These are phyloP conservation scores for Rachicladosporium sp. DNA, from an alignment of 2,329 filamentous ascomycete species.

Conservation along the genomic window DNA sequence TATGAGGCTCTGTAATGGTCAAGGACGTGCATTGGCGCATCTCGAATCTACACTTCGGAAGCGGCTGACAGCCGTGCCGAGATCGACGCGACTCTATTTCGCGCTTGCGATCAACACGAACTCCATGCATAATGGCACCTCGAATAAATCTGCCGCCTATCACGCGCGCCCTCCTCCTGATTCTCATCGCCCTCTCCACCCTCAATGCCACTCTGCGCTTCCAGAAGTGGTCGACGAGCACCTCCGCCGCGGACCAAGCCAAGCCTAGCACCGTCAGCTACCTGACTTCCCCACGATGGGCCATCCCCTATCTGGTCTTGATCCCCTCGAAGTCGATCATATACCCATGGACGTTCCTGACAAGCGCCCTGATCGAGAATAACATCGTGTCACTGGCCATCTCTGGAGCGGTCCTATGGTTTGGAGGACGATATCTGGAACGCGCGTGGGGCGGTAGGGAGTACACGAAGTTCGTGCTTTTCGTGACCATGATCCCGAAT, in stretches of 20 bases:
- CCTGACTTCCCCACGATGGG: slow-evolving; percentile 19
- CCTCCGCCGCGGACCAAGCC: slow-evolving; percentile 14
- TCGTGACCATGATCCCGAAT: slow-evolving; percentile 72
- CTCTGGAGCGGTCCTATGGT: slow-evolving; percentile 67
- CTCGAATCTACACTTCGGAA: too few relatives aligned
- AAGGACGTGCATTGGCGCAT: too few relatives aligned
- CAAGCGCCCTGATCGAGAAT: slow-evolving; percentile 79
- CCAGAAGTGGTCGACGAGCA: slow-evolving; percentile 44
- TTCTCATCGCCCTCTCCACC: slow-evolving; percentile 63
- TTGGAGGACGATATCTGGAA: slow-evolving; percentile 90
- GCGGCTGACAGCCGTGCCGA: too few relatives aligned
- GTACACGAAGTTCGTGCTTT: slow-evolving; percentile 76
- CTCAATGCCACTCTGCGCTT: slow-evolving; percentile 71
- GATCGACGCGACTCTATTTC: too few relatives aligned
- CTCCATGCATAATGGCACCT: slow-evolving; percentile 7
- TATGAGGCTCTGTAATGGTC: too few relatives aligned
- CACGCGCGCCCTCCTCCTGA: slow-evolving; percentile 68
- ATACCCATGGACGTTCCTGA: slow-evolving; percentile 88
- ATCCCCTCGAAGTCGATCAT: slow-evolving; percentile 71
- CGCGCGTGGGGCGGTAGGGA: slow-evolving; percentile 88
- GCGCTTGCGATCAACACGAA: too few relatives aligned
- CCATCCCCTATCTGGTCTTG: slow-evolving; percentile 69
- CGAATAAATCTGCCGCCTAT: slow-evolving; percentile 88
- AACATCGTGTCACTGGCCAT: slow-evolving; percentile 79
- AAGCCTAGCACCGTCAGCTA: slow-evolving; percentile 23